Evolutionary conservation across 2,329 filamentous ascomycete genomes (phyloP), one percentile per base, ranked within the genome.

Genomic region (Sporothrix mexicana): DNA sequence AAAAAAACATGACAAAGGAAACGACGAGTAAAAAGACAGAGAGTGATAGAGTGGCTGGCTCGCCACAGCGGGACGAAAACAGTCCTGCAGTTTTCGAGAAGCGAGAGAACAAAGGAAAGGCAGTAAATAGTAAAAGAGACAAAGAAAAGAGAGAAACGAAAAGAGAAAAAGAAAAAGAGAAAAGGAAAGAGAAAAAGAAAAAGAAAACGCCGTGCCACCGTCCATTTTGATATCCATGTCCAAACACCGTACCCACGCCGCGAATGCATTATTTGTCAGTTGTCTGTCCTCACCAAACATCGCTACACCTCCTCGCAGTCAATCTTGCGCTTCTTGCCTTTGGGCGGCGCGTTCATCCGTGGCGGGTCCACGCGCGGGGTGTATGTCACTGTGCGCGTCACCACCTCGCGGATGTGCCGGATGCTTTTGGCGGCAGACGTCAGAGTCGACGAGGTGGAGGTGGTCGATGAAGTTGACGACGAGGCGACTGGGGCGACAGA

Each of bases 341-440:
- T 95, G 8, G 94, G 95, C 51, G 95, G 94, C 30, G 95, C 93
- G 76, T 94, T 93, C 84, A 98, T 93, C 76, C 91, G 72, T 8
- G 72, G 66, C 66, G 66, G 66, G 47, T 68, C 66, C 84, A 98
- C 93, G 76, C 91, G 72, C 2, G 68, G 92, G 80, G 93, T 97
- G 82, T 97, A 97, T 55, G 93, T 97, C 74, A 97, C 93, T 17
- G 94, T 98, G 77, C 94, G 88, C n/a, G 95, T 98, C 70, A 98
- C 93, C 4, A 98, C 94, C 81, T 98, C 94, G 71, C 93, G 87
- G 73, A 98, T 94, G 79, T 92, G 87, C 74, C 91, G 88, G 72
- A 91, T 85, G 77, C 86, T 90, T 76, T 86, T 87, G 55, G 73
- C 62, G 13, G 73, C 36, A 12, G 64, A 36, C 30, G 30, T 36